Evolutionary conservation across 257 asterid genomes (phyloP).

Genomic region (Orobanche coerulescens): DNA sequence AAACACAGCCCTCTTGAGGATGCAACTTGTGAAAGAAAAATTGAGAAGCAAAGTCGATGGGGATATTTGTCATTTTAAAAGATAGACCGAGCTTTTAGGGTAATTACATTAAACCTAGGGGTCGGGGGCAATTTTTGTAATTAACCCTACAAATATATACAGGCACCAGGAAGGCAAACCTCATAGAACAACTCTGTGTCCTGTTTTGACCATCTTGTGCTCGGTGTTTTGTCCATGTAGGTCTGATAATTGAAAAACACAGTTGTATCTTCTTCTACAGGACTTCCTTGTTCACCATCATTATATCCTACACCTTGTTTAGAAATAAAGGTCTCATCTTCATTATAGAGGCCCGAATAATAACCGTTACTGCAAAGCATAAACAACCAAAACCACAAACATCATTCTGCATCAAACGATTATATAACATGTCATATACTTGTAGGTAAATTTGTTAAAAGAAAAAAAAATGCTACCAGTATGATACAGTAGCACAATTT

Average conservation of each 20-base stretch:
- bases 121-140: background rate
- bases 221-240: conserved; percentile 64
- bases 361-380: conserved; percentile 34
- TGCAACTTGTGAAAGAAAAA: background rate
- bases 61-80: background rate
- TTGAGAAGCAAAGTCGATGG: background rate
- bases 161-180: conserved; percentile 35
- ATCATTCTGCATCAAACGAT: background rate
- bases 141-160: background rate
- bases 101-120: background rate
- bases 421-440: background rate
- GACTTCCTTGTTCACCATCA: background rate
- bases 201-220: conserved; percentile 68
- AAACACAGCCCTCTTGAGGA: too few relatives aligned
- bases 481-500: too few relatives aligned
- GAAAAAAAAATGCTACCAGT: too few relatives aligned
- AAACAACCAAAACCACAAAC: conserved; percentile 16
- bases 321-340: conserved; percentile 25
- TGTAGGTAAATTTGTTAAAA: too few relatives aligned
- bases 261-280: conserved; percentile 35
- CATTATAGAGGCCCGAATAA: conserved; percentile 28
- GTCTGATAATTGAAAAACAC: conserved; percentile 66
- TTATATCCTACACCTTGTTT: conserved; percentile 29
- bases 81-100: background rate
- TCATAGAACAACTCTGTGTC: conserved; percentile 83